A percentile compares a stretch with the other conserved stretches of the same genome.
phyloP scores from a whole-genome alignment of 225 moss, liverwort and hornwort genomes.

The Neckera pumila region DNA sequence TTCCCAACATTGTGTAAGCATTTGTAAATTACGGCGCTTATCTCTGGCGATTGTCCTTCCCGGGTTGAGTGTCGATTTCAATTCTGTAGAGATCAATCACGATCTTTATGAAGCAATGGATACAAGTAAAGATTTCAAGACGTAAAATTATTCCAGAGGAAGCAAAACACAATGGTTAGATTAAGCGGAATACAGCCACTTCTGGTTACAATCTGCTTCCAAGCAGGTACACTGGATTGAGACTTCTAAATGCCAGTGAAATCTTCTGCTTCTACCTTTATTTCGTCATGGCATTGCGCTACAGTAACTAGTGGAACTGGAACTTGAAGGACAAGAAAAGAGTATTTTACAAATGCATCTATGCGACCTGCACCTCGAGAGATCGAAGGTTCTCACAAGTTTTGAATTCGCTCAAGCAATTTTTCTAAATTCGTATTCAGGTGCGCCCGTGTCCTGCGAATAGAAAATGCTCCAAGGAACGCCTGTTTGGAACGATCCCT shows the following conservation, averaged over 20 bases:
- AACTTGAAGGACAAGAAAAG: not conserved
- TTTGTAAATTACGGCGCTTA: not conserved
- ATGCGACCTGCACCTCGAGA: constrained; percentile 36
- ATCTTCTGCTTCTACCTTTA: not conserved
- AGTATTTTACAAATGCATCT: constrained; percentile 33
- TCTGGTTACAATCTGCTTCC: not conserved
- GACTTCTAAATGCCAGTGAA: not conserved
- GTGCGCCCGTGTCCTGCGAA: constrained; percentile 13
- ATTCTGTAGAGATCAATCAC: not conserved
- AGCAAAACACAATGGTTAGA: not conserved
- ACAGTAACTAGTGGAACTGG: not conserved
- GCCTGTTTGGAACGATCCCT: not conserved
- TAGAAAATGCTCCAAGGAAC: constrained; percentile 12
- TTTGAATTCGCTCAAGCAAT: not conserved
- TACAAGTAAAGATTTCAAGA: not conserved
- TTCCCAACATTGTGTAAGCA: not conserved
- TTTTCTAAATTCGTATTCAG: constrained; percentile 14
- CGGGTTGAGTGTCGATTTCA: not conserved
- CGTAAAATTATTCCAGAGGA: not conserved
- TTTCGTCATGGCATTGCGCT: not conserved
- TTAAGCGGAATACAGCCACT: not conserved
- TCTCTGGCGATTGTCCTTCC: not conserved
- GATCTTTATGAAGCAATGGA: not conserved
- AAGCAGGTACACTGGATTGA: not conserved
- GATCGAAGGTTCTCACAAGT: constrained; percentile 5